phyloP scores from a whole-genome alignment of 2,329 filamentous ascomycete genomes.

The Colletotrichum limetticola region DNA sequence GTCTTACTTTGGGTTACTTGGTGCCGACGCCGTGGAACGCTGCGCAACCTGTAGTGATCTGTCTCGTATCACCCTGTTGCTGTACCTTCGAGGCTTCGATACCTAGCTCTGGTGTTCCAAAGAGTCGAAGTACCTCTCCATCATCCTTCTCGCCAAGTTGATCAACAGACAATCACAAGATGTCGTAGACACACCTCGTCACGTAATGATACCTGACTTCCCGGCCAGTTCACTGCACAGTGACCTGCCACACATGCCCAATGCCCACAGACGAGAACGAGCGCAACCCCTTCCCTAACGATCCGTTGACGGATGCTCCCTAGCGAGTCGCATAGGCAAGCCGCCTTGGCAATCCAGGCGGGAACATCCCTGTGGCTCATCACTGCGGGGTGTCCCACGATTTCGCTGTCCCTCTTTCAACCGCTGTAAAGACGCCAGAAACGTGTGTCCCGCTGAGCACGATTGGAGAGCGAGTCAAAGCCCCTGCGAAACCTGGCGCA shows the following conservation, averaged over 20 bases:
- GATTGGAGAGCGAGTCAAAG: constrained; percentile 13
- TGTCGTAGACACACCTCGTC: neutral
- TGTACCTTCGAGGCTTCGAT: too few species aligned
- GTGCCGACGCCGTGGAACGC: neutral
- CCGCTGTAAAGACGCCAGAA: constrained; percentile 4
- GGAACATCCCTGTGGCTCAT: neutral
- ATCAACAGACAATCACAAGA: neutral
- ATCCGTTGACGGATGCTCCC: neutral
- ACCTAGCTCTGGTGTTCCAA: too few species aligned
- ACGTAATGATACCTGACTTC: neutral
- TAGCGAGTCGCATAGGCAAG: neutral
- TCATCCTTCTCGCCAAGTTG: neutral
- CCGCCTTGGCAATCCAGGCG: neutral
- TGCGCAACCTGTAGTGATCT: neutral
- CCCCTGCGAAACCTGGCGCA: neutral
- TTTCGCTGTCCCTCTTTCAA: neutral
- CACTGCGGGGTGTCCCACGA: constrained; percentile 6
- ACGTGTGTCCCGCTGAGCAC: neutral
- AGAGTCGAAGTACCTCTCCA: neutral
- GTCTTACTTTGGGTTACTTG: neutral
- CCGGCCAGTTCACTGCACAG: neutral
- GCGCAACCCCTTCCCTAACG: neutral
- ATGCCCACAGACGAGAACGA: neutral
- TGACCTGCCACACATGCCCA: neutral
- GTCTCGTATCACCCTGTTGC: too few species aligned